Base-by-base conservation (phyloP, 2,329 filamentous ascomycete genomes). In the Catunica adiposa region DNA sequence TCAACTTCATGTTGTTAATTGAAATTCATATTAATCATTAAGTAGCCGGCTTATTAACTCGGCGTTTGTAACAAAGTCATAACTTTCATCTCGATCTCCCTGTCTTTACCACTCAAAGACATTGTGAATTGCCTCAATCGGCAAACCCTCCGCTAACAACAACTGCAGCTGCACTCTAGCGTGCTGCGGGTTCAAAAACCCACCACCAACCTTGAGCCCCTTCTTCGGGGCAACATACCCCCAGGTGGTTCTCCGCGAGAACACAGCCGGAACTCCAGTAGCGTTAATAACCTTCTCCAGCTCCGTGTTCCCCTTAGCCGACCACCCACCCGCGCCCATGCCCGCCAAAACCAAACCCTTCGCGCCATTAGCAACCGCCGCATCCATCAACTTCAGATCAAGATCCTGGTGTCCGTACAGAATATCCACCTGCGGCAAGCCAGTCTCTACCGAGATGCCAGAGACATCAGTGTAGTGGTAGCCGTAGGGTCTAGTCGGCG, bases 111-210 rank as follows among this genome's bases (percentile, higher is more conserved):
- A 56, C 54, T 56, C 44, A 29, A 56, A 56, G 23, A 56, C 54
- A 51, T 42, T 25, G 44, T 50, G 44, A 40, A 56, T 56, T 29
- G 54, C 54, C 9, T 38, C 44, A 29, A 56, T 51, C 5, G 54
- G 34, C 11, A 66, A 61, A 11, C 62, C 62, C 38, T 56, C 62
- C 63, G 61, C 67, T 51, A 64, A 63, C 51, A 66, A 69, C 15
- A 73, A 65, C 62, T 73, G 70, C 59, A 79, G 64, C 64, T 78
- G 63, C 22, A 80, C 71, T 44, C 75, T 70, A 29, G 73, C 70
- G 64, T 79, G 78, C 60, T 74, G 71, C 2, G 77, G 76, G 60
- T 78, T 78, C 46, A 78, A 68, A 58, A 74, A 76, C 0, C 76
- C 76, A 50, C 70, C 71, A 1, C 72, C 71, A n/a, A 66, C 65